Percentiles rank a stretch among this genome's conserved stretches.
These are phyloP conservation scores for Ascochyta viciae-villosae DNA, from an alignment of 2,329 filamentous ascomycete genomes.

Conservation along the genomic window DNA sequence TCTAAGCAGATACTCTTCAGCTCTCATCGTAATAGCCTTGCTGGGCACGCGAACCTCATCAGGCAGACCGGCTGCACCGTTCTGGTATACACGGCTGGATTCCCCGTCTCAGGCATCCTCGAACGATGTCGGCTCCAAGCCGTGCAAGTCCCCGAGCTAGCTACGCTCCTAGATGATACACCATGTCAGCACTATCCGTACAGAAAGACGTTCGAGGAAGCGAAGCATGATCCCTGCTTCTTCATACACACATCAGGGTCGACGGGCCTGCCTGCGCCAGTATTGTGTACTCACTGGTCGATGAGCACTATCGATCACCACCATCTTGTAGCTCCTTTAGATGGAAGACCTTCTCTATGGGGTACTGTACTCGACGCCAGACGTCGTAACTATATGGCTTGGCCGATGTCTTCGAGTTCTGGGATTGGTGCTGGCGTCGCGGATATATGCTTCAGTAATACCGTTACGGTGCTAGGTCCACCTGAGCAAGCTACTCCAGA, in stretches of 20 bases:
- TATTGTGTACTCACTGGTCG: constrained; percentile 39
- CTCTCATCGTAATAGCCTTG: constrained; percentile 37
- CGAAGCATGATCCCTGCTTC: constrained; percentile 39
- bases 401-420: constrained; percentile 30
- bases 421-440: constrained; percentile 25
- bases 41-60: constrained; percentile 35
- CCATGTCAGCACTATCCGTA: constrained; percentile 30
- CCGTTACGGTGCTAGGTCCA: constrained; percentile 29
- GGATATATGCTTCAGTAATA: constrained; percentile 25
- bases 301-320: constrained; percentile 28
- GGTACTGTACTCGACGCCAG: constrained; percentile 14
- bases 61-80: constrained; percentile 34
- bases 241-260: constrained; percentile 50
- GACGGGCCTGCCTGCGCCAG: constrained; percentile 49
- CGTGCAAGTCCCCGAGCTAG: constrained; percentile 35
- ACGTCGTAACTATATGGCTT: constrained; percentile 25
- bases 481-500: constrained; percentile 23
- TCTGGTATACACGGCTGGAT: constrained; percentile 35
- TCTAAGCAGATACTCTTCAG: constrained; percentile 31
- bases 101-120: constrained; percentile 31
- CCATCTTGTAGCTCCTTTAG: constrained; percentile 25
- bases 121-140: constrained; percentile 34
- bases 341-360: constrained; percentile 29
- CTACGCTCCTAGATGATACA: constrained; percentile 28
- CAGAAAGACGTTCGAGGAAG: constrained; percentile 38